Base-by-base conservation (phyloP, 176 grass and related monocot genomes). In the Bonia amplexicaulis region DNA sequence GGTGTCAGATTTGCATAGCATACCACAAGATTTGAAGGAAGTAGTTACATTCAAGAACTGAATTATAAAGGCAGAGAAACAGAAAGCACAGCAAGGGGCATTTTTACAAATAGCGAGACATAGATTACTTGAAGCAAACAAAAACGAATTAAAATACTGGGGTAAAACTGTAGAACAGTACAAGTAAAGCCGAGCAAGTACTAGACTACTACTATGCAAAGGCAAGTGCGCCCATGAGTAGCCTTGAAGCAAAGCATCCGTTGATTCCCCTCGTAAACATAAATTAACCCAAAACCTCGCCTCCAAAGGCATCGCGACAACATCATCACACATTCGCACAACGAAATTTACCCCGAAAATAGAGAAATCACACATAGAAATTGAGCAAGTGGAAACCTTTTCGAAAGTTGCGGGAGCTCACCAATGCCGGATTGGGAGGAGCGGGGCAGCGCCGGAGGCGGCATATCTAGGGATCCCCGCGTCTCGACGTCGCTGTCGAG, bases 201-300 rank as follows among this genome's bases (percentile, higher is more conserved):
- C 35, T 37, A 5, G 4, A 37, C 35, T 5, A 5, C 35, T 22
- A n/a, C 5, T 42, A 62, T 44, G 12, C 25, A 73, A 53, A 72
- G 33, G 29, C 69, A 88, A 82, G 71, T 71, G 63, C 49, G 7
- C 62, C 42, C 31, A 73, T n/a, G 75, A 82, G 58, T 88, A 85
- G 71, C 46, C 78, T 75, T 77, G 37, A 88, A 79, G 73, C 42
- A 71, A 90, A 83, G 84, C 23, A 82, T 53, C 41, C 3, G 31
- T 33, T 19, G 49, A 48, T 47, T 16, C 35, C 66, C 49, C 10
- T 58, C 66, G 51, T 73, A 47, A 45, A 22, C 37, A 61, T 12
- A 17, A 33, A 45, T 53, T 12, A 47, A 74, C 12, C 19, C 82
- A 27, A 84, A 71, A 29, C 45, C 3, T 80, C 12, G 25, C 47